These are phyloP conservation scores for Beauveria brongniartii DNA, from an alignment of 2,329 filamentous ascomycete species.

Conservation along the genomic window DNA sequence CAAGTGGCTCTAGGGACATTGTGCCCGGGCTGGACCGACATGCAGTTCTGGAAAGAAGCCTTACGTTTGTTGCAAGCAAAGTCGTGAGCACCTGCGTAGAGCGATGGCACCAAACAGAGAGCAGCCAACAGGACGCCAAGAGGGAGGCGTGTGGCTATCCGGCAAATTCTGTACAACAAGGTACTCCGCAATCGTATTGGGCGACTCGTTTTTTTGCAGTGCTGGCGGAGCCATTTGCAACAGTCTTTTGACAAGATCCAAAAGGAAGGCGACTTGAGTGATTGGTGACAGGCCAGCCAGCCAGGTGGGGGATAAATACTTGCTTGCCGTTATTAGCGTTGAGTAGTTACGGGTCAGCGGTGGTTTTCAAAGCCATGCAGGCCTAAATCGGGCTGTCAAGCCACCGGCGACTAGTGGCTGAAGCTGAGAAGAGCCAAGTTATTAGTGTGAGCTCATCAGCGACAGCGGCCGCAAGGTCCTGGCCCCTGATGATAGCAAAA, in stretches of 20 bases:
- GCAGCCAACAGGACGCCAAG: not conserved
- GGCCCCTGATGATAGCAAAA: not conserved
- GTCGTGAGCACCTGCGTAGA: not conserved
- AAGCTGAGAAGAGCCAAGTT: conserved; percentile 5
- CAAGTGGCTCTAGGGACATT: not conserved
- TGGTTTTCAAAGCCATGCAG: not conserved
- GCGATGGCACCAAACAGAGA: not conserved
- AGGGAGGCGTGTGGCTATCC: not conserved
- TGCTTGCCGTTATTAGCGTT: not conserved
- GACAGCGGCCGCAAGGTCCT: not conserved
- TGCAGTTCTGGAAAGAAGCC: not conserved
- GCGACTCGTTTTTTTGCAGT: not conserved
- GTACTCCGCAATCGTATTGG: not conserved
- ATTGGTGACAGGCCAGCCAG: not conserved
- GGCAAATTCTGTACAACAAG: not conserved
- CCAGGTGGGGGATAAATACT: not conserved
- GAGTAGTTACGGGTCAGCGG: not conserved
- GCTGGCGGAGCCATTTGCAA: not conserved
- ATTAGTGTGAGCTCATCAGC: not conserved
- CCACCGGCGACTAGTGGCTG: conserved; percentile 8
- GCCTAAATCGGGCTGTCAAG: conserved; percentile 9
- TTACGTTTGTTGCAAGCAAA: not conserved
- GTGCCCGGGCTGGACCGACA: not conserved
- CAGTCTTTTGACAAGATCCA: not conserved
- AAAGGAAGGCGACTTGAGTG: not conserved